Evolutionary conservation across 257 asterid genomes (phyloP), one percentile per base, ranked within the genome.

Genomic region (Leptodermis oblonga): DNA sequence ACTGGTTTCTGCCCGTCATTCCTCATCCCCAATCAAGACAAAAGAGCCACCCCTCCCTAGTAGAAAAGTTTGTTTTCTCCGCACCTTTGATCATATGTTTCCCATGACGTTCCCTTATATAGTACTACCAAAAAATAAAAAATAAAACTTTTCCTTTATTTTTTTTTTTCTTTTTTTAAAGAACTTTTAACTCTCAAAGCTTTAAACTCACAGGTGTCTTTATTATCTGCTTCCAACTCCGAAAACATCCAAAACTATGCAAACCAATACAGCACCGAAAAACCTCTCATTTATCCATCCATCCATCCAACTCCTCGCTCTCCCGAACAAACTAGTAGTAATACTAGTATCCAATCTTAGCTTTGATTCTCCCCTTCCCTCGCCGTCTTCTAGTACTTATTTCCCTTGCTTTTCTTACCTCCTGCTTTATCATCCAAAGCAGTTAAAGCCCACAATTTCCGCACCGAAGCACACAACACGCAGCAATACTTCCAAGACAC

Each of bases 11-110:
- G 86, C 73, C 78, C 81, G 75, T 87, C 90, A 83, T 83, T 88
- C 88, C 85, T 87, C 97, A 88, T 90, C 74, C 81, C 86, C 81
- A 69, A 65, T 65, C 74, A 74, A 74, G 18, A 17, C 28, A 73
- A 80, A 62, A 74, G 71, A 49, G 62, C 69, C 41, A 74, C 65
- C 30, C 3, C 37, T 63, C 53, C 20, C 37, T 42, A 12, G 49
- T 43, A 23, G 36, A 36, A 22, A 3, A 58, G 37, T 69, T 42
- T 41, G 54, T 23, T 42, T 53, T 75, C 80, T 76, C 71, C 68
- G 54, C 74, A 67, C 76, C 70, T 73, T 60, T 59, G 78, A 80
- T 70, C 86, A 82, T 78, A 81, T 76, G 86, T 84, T 67, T 71
- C 69, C 70, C 78, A 53, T 74, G 17, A n/a, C 58, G 60, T 12